Evolutionary conservation across 345 rosid genomes (phyloP), one percentile per base, ranked within the genome.

Genomic region (Lumnitzera racemosa): DNA sequence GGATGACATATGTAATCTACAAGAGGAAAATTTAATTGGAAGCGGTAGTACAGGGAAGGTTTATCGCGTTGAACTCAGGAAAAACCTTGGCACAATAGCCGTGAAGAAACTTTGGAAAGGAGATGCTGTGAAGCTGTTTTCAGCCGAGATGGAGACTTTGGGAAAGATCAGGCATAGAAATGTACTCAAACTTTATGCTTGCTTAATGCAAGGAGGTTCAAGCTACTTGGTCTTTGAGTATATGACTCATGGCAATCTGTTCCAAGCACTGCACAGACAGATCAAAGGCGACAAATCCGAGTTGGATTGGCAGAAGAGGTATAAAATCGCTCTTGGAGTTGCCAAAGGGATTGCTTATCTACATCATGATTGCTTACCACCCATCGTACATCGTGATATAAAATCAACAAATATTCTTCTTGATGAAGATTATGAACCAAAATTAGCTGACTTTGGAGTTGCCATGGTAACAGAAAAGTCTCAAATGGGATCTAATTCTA

Each of bases 1-100:
- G 15, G 85, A 83, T 24, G 94, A 92, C 49, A 82, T 92, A 17
- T 74, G 85, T 24, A 85, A 79, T 1, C 48, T 89, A 66, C 75
- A 81, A 36, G 94, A 85, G 64, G 80, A 69, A 8, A 78, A 82
- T 31, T 64, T 92, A 71, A 89, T 92, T 1, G 96, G 96, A 56
- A 78, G 73, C 47, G 98, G 98, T 9, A 85, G 94, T 6, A 87
- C 94, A 0, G 98, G 98, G 51, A 89, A 79, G 68, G 98, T 89
- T 24, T 89, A 87, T 59, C 78, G 97, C 4, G 72, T 89, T 24
- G 90, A 84, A 55, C 52, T 87, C 82, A 89, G 81, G 84, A 89
- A 80, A 51, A 78, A 75, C 5, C 70, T 80, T 0, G 66, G 78
- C 31, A 78, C 81, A 9, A 94, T 92, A 12, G 98, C 98, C 0